A percentile compares a stretch with the other conserved stretches of the same genome.
Conservation (phyloP, 2,329 filamentous ascomycete species). For the Pezicula carpinea region DNA sequence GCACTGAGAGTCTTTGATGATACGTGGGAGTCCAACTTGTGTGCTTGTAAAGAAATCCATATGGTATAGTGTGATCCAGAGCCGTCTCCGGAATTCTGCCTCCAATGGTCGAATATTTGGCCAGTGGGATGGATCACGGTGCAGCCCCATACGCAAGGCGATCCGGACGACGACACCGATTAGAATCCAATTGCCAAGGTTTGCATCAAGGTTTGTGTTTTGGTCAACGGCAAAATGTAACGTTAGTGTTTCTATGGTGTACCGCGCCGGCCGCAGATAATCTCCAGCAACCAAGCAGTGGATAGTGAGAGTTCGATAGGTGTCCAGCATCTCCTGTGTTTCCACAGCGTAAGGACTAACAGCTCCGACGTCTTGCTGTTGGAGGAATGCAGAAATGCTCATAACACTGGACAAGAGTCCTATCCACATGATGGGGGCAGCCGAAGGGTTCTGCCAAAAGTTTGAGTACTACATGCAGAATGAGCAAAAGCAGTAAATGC, state of each 20-base stretch:
- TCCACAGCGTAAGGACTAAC: constrained; percentile 28
- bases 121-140: constrained; percentile 45
- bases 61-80: constrained; percentile 49
- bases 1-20: constrained; percentile 57
- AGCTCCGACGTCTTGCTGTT: neutral
- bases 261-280: constrained; percentile 41
- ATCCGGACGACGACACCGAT: constrained; percentile 44
- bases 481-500: neutral
- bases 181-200: constrained; percentile 49
- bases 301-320: constrained; percentile 42
- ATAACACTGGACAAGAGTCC: constrained; percentile 35
- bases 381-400: neutral
- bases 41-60: constrained; percentile 60
- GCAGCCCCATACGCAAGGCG: constrained; percentile 53
- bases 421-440: constrained; percentile 40
- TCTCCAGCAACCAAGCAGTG: constrained; percentile 44
- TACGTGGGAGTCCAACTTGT: constrained; percentile 61
- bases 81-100: constrained; percentile 56
- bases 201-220: constrained; percentile 41
- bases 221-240: constrained; percentile 48
- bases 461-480: constrained; percentile 7
- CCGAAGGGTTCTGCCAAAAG: constrained; percentile 15
- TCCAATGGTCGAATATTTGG: constrained; percentile 44
- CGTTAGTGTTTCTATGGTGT: constrained; percentile 44
- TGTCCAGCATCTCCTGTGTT: constrained; percentile 37